phyloP scores from a whole-genome alignment of 1,284 basidiomycete species.

The Ceratobasidium papillatum region DNA sequence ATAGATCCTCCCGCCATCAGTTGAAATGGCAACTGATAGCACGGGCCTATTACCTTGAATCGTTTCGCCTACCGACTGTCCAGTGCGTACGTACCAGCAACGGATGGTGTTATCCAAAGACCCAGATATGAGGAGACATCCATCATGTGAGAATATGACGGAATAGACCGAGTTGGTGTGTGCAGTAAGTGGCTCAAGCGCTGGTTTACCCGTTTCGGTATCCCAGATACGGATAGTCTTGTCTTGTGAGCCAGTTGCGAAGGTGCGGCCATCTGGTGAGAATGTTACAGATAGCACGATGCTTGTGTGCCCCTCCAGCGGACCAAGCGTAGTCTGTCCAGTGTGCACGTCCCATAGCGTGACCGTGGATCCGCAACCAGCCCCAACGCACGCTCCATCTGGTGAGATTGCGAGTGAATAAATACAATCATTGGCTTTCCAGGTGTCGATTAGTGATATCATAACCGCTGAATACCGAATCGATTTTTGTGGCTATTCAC shows the following conservation, averaged over 20 bases:
- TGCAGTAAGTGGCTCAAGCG: not conserved
- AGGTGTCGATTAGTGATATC: too few species aligned
- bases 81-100: conserved; percentile 7
- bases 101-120: conserved; percentile 8
- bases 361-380: not conserved
- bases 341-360: not conserved
- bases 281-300: conserved; percentile 12
- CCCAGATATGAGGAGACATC: not conserved
- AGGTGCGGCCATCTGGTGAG: conserved; percentile 7
- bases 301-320: not conserved
- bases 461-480: too few species aligned
- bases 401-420: conserved; percentile 38
- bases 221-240: conserved; percentile 10
- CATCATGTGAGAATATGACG: not conserved
- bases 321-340: not conserved
- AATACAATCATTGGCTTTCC: not conserved
- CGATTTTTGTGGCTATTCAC: too few species aligned
- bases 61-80: not conserved
- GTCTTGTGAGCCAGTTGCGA: conserved; percentile 34
- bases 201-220: not conserved
- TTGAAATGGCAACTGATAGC: conserved; percentile 55
- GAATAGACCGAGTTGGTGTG: not conserved
- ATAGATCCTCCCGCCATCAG: conserved; percentile 54
- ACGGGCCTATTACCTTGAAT: conserved; percentile 50
- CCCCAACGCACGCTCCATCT: conserved; percentile 17